These are phyloP conservation scores for Torulaspora pretoriensis DNA, from an alignment of 1,139 yeast species.

Conservation along the genomic window DNA sequence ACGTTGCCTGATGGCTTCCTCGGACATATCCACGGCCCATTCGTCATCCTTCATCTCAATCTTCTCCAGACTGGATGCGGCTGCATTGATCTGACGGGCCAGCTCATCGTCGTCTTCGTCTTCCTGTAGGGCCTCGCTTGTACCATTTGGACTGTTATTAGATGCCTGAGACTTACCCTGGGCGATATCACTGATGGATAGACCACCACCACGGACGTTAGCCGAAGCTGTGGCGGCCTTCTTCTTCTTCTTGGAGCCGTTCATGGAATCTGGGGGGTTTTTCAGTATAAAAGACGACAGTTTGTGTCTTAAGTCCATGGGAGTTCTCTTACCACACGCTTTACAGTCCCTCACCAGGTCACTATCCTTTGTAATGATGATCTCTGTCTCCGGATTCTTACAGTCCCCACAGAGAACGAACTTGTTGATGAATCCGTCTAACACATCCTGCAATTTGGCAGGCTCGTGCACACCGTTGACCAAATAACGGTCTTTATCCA, in stretches of 20 bases:
- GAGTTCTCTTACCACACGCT: conserved; percentile 93
- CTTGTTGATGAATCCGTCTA: conserved; percentile 90
- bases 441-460: conserved; percentile 81
- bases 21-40: conserved; percentile 98
- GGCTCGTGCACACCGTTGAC: conserved; percentile 96
- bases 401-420: conserved; percentile 93
- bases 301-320: conserved; percentile 82
- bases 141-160: conserved; percentile 31
- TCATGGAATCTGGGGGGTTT: conserved; percentile 76
- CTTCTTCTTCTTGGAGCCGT: conserved; percentile 54
- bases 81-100: conserved; percentile 77
- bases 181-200: conserved; percentile 72
- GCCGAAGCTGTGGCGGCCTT: conserved; percentile 89
- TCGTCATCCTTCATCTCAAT: conserved; percentile 77
- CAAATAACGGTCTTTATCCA: conserved; percentile 76
- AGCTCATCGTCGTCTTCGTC: conserved; percentile 72
- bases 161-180: conserved; percentile 46
- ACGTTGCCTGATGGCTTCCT: conserved; percentile 92
- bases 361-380: conserved; percentile 73
- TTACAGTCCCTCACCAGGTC: conserved; percentile 87
- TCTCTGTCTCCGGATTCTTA: conserved; percentile 96
- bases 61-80: conserved; percentile 62
- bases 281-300: conserved; percentile 81
- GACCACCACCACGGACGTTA: conserved; percentile 85
- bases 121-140: conserved; percentile 33